These are phyloP conservation scores for Delonix regia DNA, from an alignment of 306 rosid genomes.

Conservation along the genomic window DNA sequence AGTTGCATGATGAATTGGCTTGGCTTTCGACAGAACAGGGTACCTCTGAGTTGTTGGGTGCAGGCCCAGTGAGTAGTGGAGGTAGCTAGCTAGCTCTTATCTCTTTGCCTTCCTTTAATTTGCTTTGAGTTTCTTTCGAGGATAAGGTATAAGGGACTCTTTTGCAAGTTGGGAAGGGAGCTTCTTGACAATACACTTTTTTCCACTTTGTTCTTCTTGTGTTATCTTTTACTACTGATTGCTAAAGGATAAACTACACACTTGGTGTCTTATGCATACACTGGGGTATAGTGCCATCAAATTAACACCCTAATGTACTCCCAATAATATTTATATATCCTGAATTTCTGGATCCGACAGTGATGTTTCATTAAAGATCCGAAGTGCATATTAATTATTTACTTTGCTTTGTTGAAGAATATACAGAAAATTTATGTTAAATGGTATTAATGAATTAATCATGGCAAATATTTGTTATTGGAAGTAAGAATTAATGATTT, in stretches of 20 bases:
- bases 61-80: neutral
- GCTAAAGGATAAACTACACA: slow-evolving; percentile 32
- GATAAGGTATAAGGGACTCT: neutral
- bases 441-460: neutral
- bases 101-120: neutral
- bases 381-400: too few relatives aligned
- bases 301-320: neutral
- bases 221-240: slow-evolving; percentile 31
- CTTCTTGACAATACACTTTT: slow-evolving; percentile 32
- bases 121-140: slow-evolving; percentile 8
- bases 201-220: slow-evolving; percentile 23
- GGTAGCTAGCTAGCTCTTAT: slow-evolving; percentile 14
- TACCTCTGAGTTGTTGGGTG: neutral
- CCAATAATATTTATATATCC: neutral
- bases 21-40: slow-evolving; percentile 3
- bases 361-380: neutral
- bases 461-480: neutral
- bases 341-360: neutral
- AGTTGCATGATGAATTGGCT: slow-evolving; percentile 11
- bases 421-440: neutral
- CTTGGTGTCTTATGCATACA: slow-evolving; percentile 5
- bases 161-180: slow-evolving; percentile 9
- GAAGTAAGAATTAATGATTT: slow-evolving; percentile 13
- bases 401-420: neutral
- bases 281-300: slow-evolving; percentile 15